Conservation (phyloP, 2,329 filamentous ascomycete species). For the Pseudopyricularia cyperi region DNA sequence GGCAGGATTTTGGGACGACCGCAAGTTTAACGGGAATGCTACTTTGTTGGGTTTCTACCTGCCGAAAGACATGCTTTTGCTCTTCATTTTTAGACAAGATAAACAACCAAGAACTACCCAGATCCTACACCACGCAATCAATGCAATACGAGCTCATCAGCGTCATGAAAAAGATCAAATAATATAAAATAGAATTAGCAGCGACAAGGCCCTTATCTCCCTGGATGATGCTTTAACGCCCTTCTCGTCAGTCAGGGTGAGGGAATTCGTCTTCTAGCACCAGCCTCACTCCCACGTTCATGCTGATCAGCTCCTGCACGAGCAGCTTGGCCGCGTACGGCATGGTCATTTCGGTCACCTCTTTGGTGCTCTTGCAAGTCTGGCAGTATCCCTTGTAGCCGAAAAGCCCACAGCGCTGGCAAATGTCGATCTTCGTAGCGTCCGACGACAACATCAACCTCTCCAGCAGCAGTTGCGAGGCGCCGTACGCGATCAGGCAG, state of each 20-base stretch:
- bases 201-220: background rate
- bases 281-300: conserved; percentile 93
- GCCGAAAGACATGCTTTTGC: background rate
- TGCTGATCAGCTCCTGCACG: conserved; percentile 90
- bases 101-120: background rate
- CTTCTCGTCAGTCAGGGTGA: conserved; percentile 25
- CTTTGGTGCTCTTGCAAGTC: conserved; percentile 73
- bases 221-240: too few relatives aligned
- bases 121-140: background rate
- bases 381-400: conserved; percentile 93
- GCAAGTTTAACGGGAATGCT: background rate
- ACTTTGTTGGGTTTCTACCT: background rate
- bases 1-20: background rate
- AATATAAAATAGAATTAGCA: background rate
- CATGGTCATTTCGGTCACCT: conserved; percentile 87
- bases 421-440: conserved; percentile 83
- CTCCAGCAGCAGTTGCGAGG: conserved; percentile 82
- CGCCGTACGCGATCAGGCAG: conserved; percentile 93
- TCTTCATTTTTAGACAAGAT: background rate
- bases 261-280: conserved; percentile 93
- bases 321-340: conserved; percentile 94
- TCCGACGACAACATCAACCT: conserved; percentile 91
- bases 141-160: background rate
- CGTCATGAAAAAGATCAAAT: background rate
- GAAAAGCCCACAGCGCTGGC: conserved; percentile 87